These are phyloP conservation scores for Fusarium penzigii DNA, from an alignment of 2,329 filamentous ascomycete genomes.

Conservation along the genomic window DNA sequence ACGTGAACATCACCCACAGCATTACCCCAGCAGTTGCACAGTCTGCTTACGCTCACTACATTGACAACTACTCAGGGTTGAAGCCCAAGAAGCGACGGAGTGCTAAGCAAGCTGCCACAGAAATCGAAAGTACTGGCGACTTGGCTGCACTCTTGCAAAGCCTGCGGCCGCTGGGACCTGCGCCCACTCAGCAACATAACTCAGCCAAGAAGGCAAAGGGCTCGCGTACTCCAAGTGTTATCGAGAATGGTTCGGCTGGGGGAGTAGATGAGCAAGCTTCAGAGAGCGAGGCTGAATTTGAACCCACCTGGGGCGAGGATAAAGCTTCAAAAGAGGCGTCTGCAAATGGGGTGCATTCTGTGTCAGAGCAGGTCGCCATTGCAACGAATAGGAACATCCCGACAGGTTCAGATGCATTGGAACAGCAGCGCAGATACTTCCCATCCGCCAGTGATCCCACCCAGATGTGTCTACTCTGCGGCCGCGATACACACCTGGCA, in stretches of 20 bases:
- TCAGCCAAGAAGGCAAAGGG: conserved; percentile 7
- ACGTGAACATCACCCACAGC: conserved; percentile 19
- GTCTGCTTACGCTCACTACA: conserved; percentile 33
- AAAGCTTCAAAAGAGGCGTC: conserved; percentile 7
- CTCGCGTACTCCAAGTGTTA: conserved; percentile 21
- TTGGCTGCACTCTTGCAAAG: conserved; percentile 24
- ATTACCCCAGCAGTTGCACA: conserved; percentile 27
- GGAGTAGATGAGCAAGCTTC: conserved; percentile 16
- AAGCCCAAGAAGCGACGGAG: conserved; percentile 35
- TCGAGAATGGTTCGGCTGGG: conserved; percentile 15
- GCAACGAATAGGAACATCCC: conserved; percentile 26
- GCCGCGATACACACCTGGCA: conserved; percentile 47
- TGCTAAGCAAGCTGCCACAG: conserved; percentile 33
- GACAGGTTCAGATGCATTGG: conserved; percentile 35
- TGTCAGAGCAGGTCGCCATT: conserved; percentile 2
- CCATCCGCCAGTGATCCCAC: conserved; percentile 46
- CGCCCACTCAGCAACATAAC: conserved; percentile 8
- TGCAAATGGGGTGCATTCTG: not conserved
- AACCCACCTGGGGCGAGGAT: conserved; percentile 18
- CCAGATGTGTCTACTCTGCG: conserved; percentile 54
- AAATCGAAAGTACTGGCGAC: conserved; percentile 26
- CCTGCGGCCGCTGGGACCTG: conserved; percentile 6
- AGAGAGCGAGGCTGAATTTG: conserved; percentile 31
- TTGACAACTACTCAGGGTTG: conserved; percentile 33
- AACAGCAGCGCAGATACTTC: conserved; percentile 51